Conservation (phyloP, 2,329 filamentous ascomycete species). For the Hypoxylon sp. region DNA sequence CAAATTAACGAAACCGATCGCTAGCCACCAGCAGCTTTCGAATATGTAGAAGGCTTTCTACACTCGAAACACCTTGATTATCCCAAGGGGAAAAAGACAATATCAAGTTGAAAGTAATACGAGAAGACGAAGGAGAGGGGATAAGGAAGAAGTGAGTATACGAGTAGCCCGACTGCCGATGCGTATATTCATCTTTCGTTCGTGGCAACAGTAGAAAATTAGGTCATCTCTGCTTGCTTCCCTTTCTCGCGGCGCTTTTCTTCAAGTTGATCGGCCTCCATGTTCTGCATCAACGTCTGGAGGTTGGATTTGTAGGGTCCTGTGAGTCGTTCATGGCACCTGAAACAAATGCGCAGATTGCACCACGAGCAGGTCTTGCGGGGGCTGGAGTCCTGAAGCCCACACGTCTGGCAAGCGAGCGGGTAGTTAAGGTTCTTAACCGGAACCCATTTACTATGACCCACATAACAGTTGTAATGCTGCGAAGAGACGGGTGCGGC, state of each 20-base stretch:
- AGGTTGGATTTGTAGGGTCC: constrained; percentile 60
- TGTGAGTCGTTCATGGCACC: constrained; percentile 62
- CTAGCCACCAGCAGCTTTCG: background rate
- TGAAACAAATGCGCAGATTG: constrained; percentile 66
- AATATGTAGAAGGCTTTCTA: background rate
- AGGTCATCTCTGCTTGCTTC: constrained; percentile 37
- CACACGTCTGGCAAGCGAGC: constrained; percentile 69
- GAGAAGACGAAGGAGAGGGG: constrained; percentile 14
- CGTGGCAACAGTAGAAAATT: background rate
- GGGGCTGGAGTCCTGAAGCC: constrained; percentile 60
- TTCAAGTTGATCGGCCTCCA: constrained; percentile 48
- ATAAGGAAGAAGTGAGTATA: background rate
- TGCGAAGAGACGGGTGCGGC: constrained; percentile 59
- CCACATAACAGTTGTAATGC: constrained; percentile 63
- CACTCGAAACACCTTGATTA: background rate
- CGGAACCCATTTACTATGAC: constrained; percentile 64
- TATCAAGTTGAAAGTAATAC: background rate
- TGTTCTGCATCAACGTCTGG: constrained; percentile 56
- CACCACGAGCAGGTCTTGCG: constrained; percentile 67
- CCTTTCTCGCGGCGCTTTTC: constrained; percentile 37
- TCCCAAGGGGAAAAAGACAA: background rate
- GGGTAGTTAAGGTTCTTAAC: constrained; percentile 66
- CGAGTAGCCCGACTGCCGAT: background rate
- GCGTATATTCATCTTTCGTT: background rate
- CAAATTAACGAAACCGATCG: constrained; percentile 12